Conservation (phyloP, 495 filamentous ascomycete species). For the Aspergillus panamensis region DNA sequence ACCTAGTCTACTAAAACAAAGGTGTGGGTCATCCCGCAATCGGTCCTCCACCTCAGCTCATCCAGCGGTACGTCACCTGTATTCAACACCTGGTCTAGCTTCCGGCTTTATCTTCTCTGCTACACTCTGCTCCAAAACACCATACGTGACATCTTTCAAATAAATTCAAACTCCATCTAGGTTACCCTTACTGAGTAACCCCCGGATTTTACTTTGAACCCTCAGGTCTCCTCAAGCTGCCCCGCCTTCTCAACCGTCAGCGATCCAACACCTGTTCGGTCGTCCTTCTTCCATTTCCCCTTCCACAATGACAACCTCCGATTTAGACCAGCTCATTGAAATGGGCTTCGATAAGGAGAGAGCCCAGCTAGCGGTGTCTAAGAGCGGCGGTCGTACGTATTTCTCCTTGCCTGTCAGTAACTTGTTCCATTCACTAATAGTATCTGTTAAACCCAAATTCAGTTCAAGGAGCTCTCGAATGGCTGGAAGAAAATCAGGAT, state of each 20-base stretch:
- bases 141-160: neutral
- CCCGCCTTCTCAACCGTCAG: conserved; percentile 1
- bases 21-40: neutral
- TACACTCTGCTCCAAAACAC: neutral
- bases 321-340: conserved; percentile 78
- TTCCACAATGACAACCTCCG: conserved; percentile 60
- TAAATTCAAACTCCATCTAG: too few species aligned
- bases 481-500: conserved; percentile 88
- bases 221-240: neutral
- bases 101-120: neutral
- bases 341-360: conserved; percentile 91
- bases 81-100: neutral
- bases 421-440: neutral
- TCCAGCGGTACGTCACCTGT: neutral
- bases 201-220: neutral
- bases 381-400: conserved; percentile 67
- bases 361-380: conserved; percentile 76
- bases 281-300: neutral
- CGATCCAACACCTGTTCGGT: neutral
- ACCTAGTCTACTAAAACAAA: neutral
- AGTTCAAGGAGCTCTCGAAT: conserved; percentile 90
- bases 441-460: neutral
- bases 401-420: neutral
- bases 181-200: neutral
- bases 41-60: neutral